Conservation (phyloP, 177 flowering plant genomes). For the Vitis hybrid region DNA sequence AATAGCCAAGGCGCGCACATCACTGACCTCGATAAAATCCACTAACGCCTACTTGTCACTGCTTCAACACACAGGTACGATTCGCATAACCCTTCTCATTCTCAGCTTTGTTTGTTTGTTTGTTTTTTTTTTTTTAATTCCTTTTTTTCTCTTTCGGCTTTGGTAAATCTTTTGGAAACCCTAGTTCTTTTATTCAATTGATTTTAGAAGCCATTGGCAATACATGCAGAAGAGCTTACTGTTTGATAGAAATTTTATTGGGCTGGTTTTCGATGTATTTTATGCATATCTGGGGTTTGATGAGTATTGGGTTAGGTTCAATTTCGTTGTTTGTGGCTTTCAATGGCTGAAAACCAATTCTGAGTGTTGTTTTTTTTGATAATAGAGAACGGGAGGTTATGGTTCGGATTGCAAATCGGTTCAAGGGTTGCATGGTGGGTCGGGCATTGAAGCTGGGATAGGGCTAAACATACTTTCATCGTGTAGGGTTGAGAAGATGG, state of each 20-base stretch:
- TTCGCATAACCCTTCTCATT: neutral
- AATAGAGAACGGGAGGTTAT: constrained; percentile 22
- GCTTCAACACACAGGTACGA: constrained; percentile 18
- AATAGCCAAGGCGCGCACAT: constrained; percentile 26
- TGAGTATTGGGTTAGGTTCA: neutral
- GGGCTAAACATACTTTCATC: constrained; percentile 16
- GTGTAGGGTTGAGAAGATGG: constrained; percentile 35
- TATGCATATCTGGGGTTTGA: neutral
- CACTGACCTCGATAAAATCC: constrained; percentile 16
- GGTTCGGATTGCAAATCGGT: constrained; percentile 15
- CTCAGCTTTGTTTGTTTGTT: neutral
- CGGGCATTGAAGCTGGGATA: constrained; percentile 27
- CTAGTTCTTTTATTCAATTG: constrained; percentile 10
- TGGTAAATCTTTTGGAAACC: constrained; percentile 10
- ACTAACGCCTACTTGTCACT: constrained; percentile 9
- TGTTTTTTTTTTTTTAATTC: neutral
- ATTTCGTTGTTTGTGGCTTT: constrained; percentile 3
- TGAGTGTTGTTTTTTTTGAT: constrained; percentile 17
- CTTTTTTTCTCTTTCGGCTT: neutral
- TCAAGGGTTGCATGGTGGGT: constrained; percentile 19
- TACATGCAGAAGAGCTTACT: neutral
- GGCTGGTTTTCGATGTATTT: neutral
- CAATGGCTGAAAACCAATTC: constrained; percentile 5
- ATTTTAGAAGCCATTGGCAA: constrained; percentile 5
- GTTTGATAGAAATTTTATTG: neutral